Percentiles rank a stretch among this genome's conserved stretches.
phyloP scores from a whole-genome alignment of 495 filamentous ascomycete genomes.

The Halenospora varia region DNA sequence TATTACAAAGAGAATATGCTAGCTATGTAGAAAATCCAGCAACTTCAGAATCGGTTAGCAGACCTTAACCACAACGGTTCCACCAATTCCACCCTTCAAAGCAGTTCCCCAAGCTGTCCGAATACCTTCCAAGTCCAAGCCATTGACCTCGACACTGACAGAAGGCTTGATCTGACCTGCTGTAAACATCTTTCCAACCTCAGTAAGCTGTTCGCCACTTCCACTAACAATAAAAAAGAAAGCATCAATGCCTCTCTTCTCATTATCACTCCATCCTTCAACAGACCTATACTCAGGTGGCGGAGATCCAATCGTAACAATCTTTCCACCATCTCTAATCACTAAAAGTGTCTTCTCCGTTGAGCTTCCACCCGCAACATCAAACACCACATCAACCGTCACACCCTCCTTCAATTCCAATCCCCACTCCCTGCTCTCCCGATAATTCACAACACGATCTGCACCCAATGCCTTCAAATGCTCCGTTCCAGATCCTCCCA shows the following conservation, averaged over 20 bases:
- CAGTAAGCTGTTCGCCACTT: slow-evolving; percentile 2
- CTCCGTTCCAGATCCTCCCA: slow-evolving; percentile 9
- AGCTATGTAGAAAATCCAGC: too few relatives aligned
- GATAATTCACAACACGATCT: slow-evolving; percentile 7
- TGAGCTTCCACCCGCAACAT: slow-evolving; percentile 5
- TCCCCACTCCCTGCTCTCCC: slow-evolving; percentile 2
- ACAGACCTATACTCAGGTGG: slow-evolving; percentile 3
- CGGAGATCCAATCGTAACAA: slow-evolving; percentile 9
- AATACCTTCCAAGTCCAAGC: slow-evolving; percentile 8
- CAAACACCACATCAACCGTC: slow-evolving; percentile 6
- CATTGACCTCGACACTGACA: slow-evolving; percentile 10
- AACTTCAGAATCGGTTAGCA: too few relatives aligned
- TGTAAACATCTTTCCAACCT: slow-evolving; percentile 2
- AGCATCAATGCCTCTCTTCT: slow-evolving; percentile 1
- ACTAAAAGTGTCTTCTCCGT: neutral
- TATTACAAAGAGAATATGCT: too few relatives aligned
- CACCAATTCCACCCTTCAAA: slow-evolving; percentile 9
- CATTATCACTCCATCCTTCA: slow-evolving; percentile 10
- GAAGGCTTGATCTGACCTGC: slow-evolving; percentile 2
- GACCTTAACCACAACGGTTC: slow-evolving; percentile 12
- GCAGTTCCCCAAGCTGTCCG: slow-evolving; percentile 6
- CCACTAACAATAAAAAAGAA: slow-evolving; percentile 14
- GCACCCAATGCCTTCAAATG: slow-evolving; percentile 9
- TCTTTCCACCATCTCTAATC: slow-evolving; percentile 6
- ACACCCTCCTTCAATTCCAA: neutral